phyloP scores from a whole-genome alignment of 116 monocot genomes.

The Iris pallida region DNA sequence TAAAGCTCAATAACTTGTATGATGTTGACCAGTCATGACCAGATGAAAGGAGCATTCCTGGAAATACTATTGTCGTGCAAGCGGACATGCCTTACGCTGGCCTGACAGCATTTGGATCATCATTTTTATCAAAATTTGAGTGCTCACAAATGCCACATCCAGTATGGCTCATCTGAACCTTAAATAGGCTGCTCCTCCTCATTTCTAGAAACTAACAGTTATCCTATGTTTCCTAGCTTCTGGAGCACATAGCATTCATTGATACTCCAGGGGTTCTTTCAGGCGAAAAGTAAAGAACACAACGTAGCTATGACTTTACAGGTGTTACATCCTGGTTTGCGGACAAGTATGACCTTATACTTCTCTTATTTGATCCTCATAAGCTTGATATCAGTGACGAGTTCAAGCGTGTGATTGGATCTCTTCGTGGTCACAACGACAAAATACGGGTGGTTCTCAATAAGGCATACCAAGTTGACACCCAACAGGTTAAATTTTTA shows the following conservation, averaged over 20 bases:
- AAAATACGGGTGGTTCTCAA: constrained; percentile 89
- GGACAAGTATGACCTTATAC: constrained; percentile 87
- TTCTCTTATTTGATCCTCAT: constrained; percentile 91
- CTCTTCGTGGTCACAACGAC: constrained; percentile 86
- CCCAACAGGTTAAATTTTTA: constrained; percentile 53
- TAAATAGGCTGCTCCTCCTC: background rate
- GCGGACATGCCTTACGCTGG: constrained; percentile 46
- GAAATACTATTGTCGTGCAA: constrained; percentile 49
- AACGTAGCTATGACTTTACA: constrained; percentile 91
- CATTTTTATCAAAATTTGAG: constrained; percentile 48
- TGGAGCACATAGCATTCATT: constrained; percentile 72
- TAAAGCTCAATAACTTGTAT: too few species aligned
- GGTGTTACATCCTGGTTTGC: constrained; percentile 96
- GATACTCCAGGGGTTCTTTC: constrained; percentile 91
- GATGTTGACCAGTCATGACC: constrained; percentile 27
- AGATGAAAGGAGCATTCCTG: constrained; percentile 48
- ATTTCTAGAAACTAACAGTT: constrained; percentile 2
- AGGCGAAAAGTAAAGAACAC: constrained; percentile 91
- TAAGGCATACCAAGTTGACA: constrained; percentile 89
- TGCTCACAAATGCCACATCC: constrained; percentile 59
- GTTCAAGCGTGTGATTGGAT: constrained; percentile 86
- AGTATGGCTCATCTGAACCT: constrained; percentile 14
- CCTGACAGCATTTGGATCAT: constrained; percentile 35
- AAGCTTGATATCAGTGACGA: constrained; percentile 95
- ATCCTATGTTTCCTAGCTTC: constrained; percentile 33